Base-by-base conservation (phyloP, 2,329 filamentous ascomycete species). In the Fusarium tricinctum region DNA sequence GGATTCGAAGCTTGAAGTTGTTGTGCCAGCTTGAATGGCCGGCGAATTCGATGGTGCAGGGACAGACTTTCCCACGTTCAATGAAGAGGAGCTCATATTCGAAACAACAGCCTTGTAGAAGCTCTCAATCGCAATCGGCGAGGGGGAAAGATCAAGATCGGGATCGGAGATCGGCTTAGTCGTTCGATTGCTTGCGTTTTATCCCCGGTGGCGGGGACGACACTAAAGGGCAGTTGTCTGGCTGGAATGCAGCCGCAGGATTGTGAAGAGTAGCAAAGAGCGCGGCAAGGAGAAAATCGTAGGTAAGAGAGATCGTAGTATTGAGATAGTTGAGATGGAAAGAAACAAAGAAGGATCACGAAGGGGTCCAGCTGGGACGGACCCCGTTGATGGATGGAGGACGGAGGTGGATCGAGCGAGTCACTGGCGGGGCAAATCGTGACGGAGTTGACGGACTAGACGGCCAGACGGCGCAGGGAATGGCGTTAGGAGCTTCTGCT, bases 51-150 rank as follows among this genome's bases (percentile, higher is more conserved):
- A 74, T 42, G 82, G 73, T 54, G 80, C 69, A 50, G 85, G 79
- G 68, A 85, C 82, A 78, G 85, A 82, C 80, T 88, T 88, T 78
- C 84, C 85, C 79, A 74, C 56, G 64, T 57, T 74, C 28, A 75
- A 63, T 58, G 73, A 77, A 50, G 74, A 75, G 47, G 76, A 60
- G 70, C 74, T 80, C 79, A 81, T 80, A 57, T 70, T 76, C 67
- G 63, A 51, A 28, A 32, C n/a, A 22, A 26, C 15, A 22, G 46
- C 19, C 14, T 46, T 48, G 19, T 30, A 26, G 30, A 5, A 19
- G 30, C 20, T 48, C 42, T 54, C 40, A 45, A 53, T 28, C 39
- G 43, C 20, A 26, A 26, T 47, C 20, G 56, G 58, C 53, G 39
- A 54, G 55, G 49, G 49, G 54, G 33, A 48, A 57, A 17, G 20